Conservation (phyloP, 106 monocot species). For the Iris macrosiphon region DNA sequence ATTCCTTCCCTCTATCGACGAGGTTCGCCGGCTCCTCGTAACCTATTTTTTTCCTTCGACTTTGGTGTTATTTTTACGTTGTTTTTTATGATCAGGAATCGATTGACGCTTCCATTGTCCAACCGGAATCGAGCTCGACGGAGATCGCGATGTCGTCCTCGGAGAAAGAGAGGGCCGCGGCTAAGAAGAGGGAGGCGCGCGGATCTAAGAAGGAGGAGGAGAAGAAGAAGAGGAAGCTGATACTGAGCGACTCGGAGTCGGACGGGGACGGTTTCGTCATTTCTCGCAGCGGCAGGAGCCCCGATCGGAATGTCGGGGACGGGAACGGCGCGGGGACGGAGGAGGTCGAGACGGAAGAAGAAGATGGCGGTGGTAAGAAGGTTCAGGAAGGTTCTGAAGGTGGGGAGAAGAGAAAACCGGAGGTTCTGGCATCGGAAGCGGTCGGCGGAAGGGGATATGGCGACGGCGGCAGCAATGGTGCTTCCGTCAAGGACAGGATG, state of each 20-base stretch:
- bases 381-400: no score
- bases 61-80: background rate
- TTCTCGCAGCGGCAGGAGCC: no score
- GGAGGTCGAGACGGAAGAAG: background rate
- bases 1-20: no score
- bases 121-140: background rate
- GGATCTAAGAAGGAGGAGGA: conserved; percentile 4
- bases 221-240: conserved; percentile 14
- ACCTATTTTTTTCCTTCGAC: no score
- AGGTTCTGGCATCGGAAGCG: background rate
- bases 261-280: background rate
- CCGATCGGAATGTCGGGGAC: background rate
- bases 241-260: conserved; percentile 3
- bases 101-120: background rate
- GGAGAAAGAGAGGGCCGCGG: background rate
- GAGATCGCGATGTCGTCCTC: background rate
- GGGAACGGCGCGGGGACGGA: background rate
- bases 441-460: no score
- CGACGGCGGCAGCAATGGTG: no score
- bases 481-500: no score
- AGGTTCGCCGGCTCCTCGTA: no score
- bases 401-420: no score
- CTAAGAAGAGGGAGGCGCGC: background rate
- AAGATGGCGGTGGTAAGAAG: no score
- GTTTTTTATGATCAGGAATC: background rate